A percentile compares a stretch with the other conserved stretches of the same genome.
Conservation (phyloP, 2,329 filamentous ascomycete genomes). For the Ceratocystiopsis sp. region DNA sequence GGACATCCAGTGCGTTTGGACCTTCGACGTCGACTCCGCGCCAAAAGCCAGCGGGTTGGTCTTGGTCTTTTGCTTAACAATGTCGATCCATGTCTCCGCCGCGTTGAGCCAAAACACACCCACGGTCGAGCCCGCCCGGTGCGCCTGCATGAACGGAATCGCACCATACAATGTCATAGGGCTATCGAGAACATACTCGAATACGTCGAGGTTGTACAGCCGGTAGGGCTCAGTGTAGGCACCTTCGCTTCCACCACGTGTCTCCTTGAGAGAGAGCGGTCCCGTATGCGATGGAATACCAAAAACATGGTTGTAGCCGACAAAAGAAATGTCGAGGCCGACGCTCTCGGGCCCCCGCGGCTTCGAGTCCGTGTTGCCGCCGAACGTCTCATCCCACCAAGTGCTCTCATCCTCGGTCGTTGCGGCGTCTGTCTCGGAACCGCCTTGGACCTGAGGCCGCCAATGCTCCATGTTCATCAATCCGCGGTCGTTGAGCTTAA, state of each 20-base stretch:
- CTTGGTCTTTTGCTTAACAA: constrained; percentile 60
- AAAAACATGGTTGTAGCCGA: constrained; percentile 80
- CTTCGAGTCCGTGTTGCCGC: constrained; percentile 87
- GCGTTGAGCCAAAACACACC: constrained; percentile 96
- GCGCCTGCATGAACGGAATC: constrained; percentile 95
- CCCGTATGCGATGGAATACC: constrained; percentile 90
- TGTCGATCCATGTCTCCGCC: constrained; percentile 94
- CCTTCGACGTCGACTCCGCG: constrained; percentile 50
- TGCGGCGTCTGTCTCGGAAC: constrained; percentile 20
- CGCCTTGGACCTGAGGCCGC: constrained; percentile 64
- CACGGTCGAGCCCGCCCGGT: constrained; percentile 82
- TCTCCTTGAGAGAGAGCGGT: constrained; percentile 74
- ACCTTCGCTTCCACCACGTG: constrained; percentile 71
- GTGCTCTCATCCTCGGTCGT: constrained; percentile 64
- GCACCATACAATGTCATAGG: constrained; percentile 97
- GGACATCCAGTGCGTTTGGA: constrained; percentile 92
- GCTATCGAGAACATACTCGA: constrained; percentile 92
- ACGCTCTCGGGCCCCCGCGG: constrained; percentile 90
- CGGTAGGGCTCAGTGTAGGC: constrained; percentile 83
- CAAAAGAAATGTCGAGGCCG: constrained; percentile 79
- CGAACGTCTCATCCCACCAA: constrained; percentile 96
- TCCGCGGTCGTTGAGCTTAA: constrained; percentile 82
- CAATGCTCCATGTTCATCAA: constrained; percentile 91
- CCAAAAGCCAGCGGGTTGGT: constrained; percentile 66
- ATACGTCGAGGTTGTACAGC: constrained; percentile 91